Base-by-base conservation (phyloP, 106 monocot genomes). In the Agapanthus africanus region DNA sequence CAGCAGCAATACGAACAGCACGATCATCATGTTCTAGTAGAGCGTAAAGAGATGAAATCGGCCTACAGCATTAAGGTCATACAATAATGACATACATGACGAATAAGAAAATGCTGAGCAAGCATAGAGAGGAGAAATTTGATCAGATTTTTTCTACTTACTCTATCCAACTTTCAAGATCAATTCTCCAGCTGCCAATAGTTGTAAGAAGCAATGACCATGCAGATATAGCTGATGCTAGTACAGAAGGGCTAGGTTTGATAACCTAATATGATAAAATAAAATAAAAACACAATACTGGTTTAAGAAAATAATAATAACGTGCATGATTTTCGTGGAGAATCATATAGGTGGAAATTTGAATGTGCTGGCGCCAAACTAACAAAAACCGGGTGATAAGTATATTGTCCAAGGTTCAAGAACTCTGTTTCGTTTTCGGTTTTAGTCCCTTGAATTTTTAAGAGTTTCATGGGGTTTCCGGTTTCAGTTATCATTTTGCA, bases 121-220 rank as follows among this genome's bases (percentile, higher is more conserved):
- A 91, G 51, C 39, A 88, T 72, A 70, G 63, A 59, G 16, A 87
- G 74, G 25, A 61, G 65, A 74, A 77, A 79, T 68, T 84, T 97
- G 28, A 71, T 74, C 6, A 70, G 82, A 84, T 88, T 21, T 46
- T n/a, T n/a, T n/a, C n/a, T n/a, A n/a, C 71, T 87, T 68, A 99
- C 99, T 93, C 99, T 37, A 81, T 87, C 93, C 92, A 99, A 73
- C 50, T 99, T 40, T 81, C 82, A 37, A 87, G 74, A 74, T 77
- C 83, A n/a, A 79, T 76, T 77, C 87, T 84, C 80, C 87, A 77
- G 21, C 71, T 60, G 68, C 66, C 71, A 35, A 99, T 66, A 42
- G 84, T 90, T 31, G 93, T 87, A 30, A 99, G 69, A 69, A 99
- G 81, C 79, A 99, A 87, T 40, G 99, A 70, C 99, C 99, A 99